phyloP scores from a whole-genome alignment of 1,139 yeast species.

The Suhomyces coccinellae region DNA sequence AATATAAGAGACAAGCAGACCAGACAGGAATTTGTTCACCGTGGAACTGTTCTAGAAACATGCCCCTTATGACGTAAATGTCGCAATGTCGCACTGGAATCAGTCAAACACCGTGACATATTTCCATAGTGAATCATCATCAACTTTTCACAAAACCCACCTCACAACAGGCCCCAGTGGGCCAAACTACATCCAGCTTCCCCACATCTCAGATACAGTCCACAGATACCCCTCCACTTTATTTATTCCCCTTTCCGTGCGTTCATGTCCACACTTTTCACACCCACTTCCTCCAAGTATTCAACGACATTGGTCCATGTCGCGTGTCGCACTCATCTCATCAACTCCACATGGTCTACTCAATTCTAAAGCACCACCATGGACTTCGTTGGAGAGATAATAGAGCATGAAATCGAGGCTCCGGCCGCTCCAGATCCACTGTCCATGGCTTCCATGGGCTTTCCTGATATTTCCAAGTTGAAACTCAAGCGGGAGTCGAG shows the following conservation, averaged over 20 bases:
- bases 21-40: not conserved
- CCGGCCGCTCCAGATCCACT: slow-evolving; percentile 34
- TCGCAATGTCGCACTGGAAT: not conserved
- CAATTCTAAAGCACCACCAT: slow-evolving; percentile 27
- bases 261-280: no score
- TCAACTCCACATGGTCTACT: not conserved
- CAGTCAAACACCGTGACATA: no score
- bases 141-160: no score
- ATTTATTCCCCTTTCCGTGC: no score
- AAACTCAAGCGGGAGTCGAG: slow-evolving; percentile 26
- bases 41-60: not conserved
- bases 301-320: not conserved
- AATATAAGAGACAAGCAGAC: no score
- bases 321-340: not conserved
- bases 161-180: no score
- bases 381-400: slow-evolving; percentile 76
- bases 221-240: no score
- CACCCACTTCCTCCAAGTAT: no score
- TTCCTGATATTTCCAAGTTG: slow-evolving; percentile 39
- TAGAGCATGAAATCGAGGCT: slow-evolving; percentile 57
- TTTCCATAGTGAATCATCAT: no score
- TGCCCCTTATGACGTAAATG: not conserved
- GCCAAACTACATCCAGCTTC: no score
- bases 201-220: no score
- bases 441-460: slow-evolving; percentile 31